Evolutionary conservation across 1,284 basidiomycete genomes (phyloP).

Genomic region (Boletus chippewaensis): DNA sequence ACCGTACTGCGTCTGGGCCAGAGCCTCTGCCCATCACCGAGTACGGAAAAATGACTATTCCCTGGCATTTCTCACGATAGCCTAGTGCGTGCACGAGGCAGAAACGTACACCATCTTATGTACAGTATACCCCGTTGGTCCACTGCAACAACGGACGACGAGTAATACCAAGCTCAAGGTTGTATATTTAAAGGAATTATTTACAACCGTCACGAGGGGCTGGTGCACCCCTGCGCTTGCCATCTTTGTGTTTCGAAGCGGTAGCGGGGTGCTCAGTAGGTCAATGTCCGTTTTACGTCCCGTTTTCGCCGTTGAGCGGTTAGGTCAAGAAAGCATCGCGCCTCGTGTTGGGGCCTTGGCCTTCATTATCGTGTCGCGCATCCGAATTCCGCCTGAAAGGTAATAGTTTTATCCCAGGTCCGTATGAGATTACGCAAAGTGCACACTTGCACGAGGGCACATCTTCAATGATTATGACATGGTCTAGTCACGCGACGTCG

Average conservation of each 20-base stretch:
- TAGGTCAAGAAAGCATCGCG: not conserved
- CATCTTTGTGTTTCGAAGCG: not conserved
- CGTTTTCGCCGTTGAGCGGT: not conserved
- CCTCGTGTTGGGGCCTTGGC: constrained; percentile 7
- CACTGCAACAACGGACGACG: not conserved
- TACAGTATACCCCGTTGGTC: not conserved
- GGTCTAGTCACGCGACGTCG: not conserved
- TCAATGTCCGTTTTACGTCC: constrained; percentile 10
- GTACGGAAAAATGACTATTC: not conserved
- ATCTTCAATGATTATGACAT: not conserved
- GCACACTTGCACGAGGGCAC: not conserved
- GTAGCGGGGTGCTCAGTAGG: not conserved
- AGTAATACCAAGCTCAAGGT: not conserved
- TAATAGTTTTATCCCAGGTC: not conserved
- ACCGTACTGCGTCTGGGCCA: not conserved
- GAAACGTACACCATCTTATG: too few species aligned
- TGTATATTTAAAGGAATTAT: not conserved
- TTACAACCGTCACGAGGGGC: not conserved
- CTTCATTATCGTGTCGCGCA: not conserved
- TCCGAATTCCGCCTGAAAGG: not conserved
- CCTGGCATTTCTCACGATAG: not conserved
- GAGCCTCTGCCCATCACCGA: not conserved
- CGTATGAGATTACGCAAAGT: not conserved
- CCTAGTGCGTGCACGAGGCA: not conserved
- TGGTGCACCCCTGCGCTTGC: not conserved